A percentile compares a stretch with the other conserved stretches of the same genome.
Conservation (phyloP, 495 filamentous ascomycete genomes). For the Platismatia glauca region DNA sequence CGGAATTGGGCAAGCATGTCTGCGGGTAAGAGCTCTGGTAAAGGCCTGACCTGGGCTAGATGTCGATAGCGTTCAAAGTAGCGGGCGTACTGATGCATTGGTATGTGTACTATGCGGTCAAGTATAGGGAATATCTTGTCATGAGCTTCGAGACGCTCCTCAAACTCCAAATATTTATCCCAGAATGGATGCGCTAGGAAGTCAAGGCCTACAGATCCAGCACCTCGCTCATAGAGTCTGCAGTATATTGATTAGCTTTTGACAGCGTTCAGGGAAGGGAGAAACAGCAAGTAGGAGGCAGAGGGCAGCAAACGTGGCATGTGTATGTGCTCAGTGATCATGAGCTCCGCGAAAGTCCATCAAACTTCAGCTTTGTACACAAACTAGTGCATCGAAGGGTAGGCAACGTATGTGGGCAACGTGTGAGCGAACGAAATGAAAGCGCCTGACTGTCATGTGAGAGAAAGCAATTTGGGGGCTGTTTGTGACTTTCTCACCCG, state of each 20-base stretch:
- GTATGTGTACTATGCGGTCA: constrained; percentile 78
- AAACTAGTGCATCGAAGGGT: constrained; percentile 21
- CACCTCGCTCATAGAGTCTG: constrained; percentile 91
- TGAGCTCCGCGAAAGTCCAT: constrained; percentile 30
- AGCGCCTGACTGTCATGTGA: constrained; percentile 49
- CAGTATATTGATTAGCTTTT: constrained; percentile 30
- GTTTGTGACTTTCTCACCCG: constrained; percentile 48
- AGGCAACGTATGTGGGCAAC: constrained; percentile 24
- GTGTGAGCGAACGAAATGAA: constrained; percentile 34
- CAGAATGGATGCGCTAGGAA: constrained; percentile 94
- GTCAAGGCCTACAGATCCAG: constrained; percentile 76
- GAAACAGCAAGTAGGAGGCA: constrained; percentile 29
- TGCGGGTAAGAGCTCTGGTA: constrained; percentile 60
- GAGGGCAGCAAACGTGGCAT: constrained; percentile 48
- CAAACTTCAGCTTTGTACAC: constrained; percentile 22
- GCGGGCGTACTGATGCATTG: constrained; percentile 92
- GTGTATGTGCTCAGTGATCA: constrained; percentile 36
- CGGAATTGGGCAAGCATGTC: constrained; percentile 62
- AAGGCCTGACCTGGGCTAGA: constrained; percentile 61
- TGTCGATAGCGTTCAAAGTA: constrained; percentile 90
- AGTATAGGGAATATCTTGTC: constrained; percentile 84
- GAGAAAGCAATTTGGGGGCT: constrained; percentile 44
- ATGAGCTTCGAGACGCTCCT: constrained; percentile 77
- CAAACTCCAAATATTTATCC: constrained; percentile 97
- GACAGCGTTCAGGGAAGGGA: constrained; percentile 19